Evolutionary conservation across 352 stramenopile species (phyloP).

Genomic region (Pythium aristosporum): DNA sequence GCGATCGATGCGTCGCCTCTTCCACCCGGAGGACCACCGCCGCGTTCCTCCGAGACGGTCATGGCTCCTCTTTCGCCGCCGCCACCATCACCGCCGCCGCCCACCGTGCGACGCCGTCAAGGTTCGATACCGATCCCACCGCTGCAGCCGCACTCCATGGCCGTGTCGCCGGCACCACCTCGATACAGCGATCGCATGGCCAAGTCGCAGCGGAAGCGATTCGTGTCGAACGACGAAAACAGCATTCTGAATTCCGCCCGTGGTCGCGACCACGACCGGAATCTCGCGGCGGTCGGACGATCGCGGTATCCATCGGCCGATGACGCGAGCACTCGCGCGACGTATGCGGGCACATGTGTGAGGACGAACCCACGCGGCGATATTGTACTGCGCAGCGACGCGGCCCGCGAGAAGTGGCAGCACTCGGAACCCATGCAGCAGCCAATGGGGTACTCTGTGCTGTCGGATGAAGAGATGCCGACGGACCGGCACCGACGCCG

Average conservation of each 20-base stretch:
- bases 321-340: constrained; percentile 12
- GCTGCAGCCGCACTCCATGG: not conserved
- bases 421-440: constrained; percentile 18
- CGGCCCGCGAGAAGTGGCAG: constrained; percentile 19
- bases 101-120: constrained; percentile 6
- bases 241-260: not conserved
- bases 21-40: not conserved
- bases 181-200: not conserved
- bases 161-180: not conserved
- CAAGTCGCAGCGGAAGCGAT: constrained; percentile 2
- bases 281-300: constrained; percentile 7
- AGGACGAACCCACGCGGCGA: constrained; percentile 19
- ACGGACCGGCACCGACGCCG: not conserved
- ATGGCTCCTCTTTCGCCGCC: too few relatives aligned
- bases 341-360: not conserved
- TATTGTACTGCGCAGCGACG: constrained; percentile 27
- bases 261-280: not conserved
- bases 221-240: constrained; percentile 21
- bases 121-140: constrained; percentile 18
- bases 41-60: not conserved
- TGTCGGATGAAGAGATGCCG: not conserved
- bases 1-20: constrained; percentile 19
- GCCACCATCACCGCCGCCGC: not conserved
- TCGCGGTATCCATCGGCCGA: constrained; percentile 4
- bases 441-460: not conserved